phyloP scores from a whole-genome alignment of 495 filamentous ascomycete species.

The Daldinia vernicosa region DNA sequence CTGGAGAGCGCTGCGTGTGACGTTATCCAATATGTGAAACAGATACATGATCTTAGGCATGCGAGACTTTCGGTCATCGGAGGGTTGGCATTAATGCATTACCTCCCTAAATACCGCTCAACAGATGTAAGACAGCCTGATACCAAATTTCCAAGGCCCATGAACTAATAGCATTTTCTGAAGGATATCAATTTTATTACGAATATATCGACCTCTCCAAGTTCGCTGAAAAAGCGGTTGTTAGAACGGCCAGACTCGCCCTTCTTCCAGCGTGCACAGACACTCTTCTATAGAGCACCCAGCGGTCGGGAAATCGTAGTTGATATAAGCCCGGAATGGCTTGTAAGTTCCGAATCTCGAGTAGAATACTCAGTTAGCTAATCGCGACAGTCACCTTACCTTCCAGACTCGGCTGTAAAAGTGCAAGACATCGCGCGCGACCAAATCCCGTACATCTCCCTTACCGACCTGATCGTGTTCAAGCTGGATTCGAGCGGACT shows the following conservation, averaged over 20 bases:
- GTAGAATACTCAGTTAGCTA: constrained; percentile 5
- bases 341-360: constrained; percentile 25
- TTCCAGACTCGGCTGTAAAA: constrained; percentile 28
- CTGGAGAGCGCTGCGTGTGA: constrained; percentile 40
- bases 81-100: constrained; percentile 39
- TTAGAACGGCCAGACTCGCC: constrained; percentile 39
- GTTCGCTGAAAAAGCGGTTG: constrained; percentile 31
- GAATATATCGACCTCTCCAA: constrained; percentile 33
- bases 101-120: constrained; percentile 39
- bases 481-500: constrained; percentile 41
- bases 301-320: constrained; percentile 29
- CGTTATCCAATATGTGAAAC: constrained; percentile 43
- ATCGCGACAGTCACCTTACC: constrained; percentile 33
- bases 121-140: constrained; percentile 33
- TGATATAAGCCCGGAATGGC: constrained; percentile 36
- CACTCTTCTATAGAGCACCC: constrained; percentile 33
- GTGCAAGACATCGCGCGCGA: constrained; percentile 29
- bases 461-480: constrained; percentile 41
- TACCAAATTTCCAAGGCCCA: neutral
- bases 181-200: constrained; percentile 44
- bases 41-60: constrained; percentile 41
- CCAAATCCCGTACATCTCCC: constrained; percentile 40
- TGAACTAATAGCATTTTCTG: constrained; percentile 6
- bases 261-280: constrained; percentile 28
- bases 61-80: constrained; percentile 40